Conservation (phyloP, 257 asterid genomes). For the Solanum corneliomulleri region DNA sequence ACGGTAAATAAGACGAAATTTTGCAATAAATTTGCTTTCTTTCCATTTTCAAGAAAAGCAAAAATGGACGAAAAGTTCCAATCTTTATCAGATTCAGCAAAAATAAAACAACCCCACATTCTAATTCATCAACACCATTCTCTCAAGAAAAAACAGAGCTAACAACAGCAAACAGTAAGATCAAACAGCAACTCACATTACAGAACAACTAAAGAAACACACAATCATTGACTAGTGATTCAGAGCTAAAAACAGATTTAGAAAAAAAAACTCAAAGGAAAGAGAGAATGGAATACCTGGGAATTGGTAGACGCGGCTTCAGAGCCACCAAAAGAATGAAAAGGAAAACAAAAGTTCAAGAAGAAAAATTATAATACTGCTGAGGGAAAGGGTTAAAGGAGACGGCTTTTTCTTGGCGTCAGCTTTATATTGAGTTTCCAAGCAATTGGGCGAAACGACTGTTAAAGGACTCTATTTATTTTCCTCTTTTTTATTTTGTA, state of each 20-base stretch:
- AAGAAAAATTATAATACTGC: neutral
- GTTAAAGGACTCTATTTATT: neutral
- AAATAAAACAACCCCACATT: constrained; percentile 2
- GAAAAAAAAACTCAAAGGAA: neutral
- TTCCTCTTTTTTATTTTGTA: neutral
- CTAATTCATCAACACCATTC: neutral
- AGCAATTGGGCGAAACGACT: constrained; percentile 28
- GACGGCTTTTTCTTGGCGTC: constrained; percentile 40
- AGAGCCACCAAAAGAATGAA: constrained; percentile 24
- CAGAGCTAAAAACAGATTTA: neutral
- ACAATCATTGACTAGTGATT: neutral
- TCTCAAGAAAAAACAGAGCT: neutral
- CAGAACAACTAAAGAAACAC: constrained; percentile 4
- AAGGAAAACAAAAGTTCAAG: neutral
- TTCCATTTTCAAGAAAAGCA: neutral
- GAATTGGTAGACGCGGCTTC: constrained; percentile 8
- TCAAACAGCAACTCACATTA: constrained; percentile 17
- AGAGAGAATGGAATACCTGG: constrained; percentile 20
- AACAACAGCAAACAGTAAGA: neutral
- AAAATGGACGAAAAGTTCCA: neutral
- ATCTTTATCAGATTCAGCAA: neutral
- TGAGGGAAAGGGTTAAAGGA: constrained; percentile 20
- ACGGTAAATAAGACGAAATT: neutral
- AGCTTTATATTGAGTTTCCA: constrained; percentile 40
- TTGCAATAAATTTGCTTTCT: too few relatives aligned